These are phyloP conservation scores for Calycina marina DNA, from an alignment of 2,329 filamentous ascomycete genomes.

Conservation along the genomic window DNA sequence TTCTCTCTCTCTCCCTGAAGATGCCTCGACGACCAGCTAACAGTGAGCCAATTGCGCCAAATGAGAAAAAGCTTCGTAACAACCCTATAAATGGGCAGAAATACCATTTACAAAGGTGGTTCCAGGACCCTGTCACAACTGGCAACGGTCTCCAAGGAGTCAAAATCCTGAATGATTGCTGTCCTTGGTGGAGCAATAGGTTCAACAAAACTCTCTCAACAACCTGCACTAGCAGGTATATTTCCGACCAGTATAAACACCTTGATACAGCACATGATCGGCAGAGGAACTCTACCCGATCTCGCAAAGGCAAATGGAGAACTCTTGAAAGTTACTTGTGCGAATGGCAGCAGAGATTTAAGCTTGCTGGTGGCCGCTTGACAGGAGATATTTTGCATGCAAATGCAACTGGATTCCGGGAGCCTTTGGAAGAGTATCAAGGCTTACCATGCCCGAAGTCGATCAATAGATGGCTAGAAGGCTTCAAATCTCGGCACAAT, in stretches of 20 bases:
- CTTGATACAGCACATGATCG: not conserved
- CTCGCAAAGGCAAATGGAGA: not conserved
- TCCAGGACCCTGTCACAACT: not conserved
- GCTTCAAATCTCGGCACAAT: not conserved
- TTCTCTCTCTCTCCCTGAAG: too few species aligned
- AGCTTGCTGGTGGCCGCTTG: not conserved
- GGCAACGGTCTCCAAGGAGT: not conserved
- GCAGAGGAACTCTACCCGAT: not conserved
- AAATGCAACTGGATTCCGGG: not conserved
- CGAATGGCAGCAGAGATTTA: not conserved
- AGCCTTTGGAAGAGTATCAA: not conserved
- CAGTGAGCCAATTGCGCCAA: too few species aligned
- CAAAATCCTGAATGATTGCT: not conserved
- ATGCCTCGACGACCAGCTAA: too few species aligned
- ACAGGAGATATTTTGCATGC: not conserved
- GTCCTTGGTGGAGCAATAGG: not conserved
- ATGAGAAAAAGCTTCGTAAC: too few species aligned
- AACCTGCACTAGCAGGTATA: not conserved
- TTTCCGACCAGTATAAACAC: not conserved
- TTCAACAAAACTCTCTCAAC: not conserved
- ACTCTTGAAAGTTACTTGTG: not conserved
- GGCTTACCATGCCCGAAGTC: not conserved
- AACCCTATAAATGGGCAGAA: not conserved
- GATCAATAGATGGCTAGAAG: not conserved
- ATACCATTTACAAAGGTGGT: not conserved